Evolutionary conservation across 2,329 filamentous ascomycete genomes (phyloP), one percentile per base, ranked within the genome.

Genomic region (Esteya vermicola): DNA sequence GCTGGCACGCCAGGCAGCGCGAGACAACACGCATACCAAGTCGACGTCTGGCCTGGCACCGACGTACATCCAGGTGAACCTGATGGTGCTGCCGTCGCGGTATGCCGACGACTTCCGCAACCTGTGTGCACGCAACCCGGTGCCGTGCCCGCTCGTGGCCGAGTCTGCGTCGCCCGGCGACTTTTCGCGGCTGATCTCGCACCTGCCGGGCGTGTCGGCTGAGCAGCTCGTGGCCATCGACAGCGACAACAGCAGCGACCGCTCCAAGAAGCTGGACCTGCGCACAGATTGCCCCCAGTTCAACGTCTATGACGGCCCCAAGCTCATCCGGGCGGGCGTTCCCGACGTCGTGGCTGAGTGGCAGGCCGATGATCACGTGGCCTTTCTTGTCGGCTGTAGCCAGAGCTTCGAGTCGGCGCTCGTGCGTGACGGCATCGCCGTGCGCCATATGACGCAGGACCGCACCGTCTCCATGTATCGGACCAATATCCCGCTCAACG

Each of bases 361-460:
- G 76, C 28, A 8, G 31, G 66, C 63, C 0, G 51, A 59, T 5
- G 65, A 76, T 46, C 72, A 81, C 47, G 67, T 75, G 20, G 75
- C 64, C 0, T 81, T 77, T 50, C 52, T 80, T 33, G 69, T 81
- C 45, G 76, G 75, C 9, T 81, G 75, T 51, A 74, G 67, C 1
- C 80, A 70, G 59, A 73, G 65, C 47, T 81, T 81, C 50, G 75
- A 80, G 52, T 56, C 62, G 3, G 74, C 73, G 4, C 62, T 81
- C 19, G 50, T 55, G 1, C 53, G 50, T 0, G 67, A 67, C 0
- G 69, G 68, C 0, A 55, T 81, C 6, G 47, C 59, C 7, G 67
- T 74, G 2, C 60, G 64, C 3, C 73, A 81, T 48, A 55, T 63
- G 5, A 42, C 54, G 3, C 58, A 64, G 16, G 52, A 55, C 30